phyloP scores from a whole-genome alignment of 306 rosid species.

The Fagus sylvatica region DNA sequence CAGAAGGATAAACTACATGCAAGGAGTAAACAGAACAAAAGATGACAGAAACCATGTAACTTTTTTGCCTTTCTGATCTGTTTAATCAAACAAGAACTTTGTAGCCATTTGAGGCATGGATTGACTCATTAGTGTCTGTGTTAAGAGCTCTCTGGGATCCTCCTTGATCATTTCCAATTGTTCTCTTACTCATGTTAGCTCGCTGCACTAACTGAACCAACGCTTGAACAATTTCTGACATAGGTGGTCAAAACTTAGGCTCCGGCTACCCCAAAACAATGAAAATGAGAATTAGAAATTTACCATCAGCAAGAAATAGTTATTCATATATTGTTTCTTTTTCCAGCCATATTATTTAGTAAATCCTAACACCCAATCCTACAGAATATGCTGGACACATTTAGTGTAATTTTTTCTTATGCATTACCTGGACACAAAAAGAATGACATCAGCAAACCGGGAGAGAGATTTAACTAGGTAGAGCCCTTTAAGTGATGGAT shows the following conservation, averaged over 20 bases:
- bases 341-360: too few relatives aligned
- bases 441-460: conserved; percentile 95
- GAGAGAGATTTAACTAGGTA: conserved; percentile 95
- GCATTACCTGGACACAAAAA: conserved; percentile 93
- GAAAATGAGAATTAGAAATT: too few relatives aligned
- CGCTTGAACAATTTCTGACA: conserved; percentile 90
- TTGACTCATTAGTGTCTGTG: conserved; percentile 48
- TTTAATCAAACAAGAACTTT: conserved; percentile 19
- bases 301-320: too few relatives aligned
- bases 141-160: conserved; percentile 53
- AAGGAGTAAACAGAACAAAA: conserved; percentile 19
- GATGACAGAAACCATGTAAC: conserved; percentile 2
- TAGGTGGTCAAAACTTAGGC: too few relatives aligned
- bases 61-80: not conserved
- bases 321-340: too few relatives aligned
- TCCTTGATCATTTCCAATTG: conserved; percentile 77
- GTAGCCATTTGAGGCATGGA: conserved; percentile 35
- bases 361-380: too few relatives aligned
- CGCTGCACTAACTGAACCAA: conserved; percentile 88
- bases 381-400: too few relatives aligned
- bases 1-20: not conserved
- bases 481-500: conserved; percentile 87
- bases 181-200: conserved; percentile 95
- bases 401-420: too few relatives aligned
- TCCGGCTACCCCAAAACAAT: too few relatives aligned